These are phyloP conservation scores for Heterobasidion parviporum DNA, from an alignment of 1,284 basidiomycete genomes.

Conservation along the genomic window DNA sequence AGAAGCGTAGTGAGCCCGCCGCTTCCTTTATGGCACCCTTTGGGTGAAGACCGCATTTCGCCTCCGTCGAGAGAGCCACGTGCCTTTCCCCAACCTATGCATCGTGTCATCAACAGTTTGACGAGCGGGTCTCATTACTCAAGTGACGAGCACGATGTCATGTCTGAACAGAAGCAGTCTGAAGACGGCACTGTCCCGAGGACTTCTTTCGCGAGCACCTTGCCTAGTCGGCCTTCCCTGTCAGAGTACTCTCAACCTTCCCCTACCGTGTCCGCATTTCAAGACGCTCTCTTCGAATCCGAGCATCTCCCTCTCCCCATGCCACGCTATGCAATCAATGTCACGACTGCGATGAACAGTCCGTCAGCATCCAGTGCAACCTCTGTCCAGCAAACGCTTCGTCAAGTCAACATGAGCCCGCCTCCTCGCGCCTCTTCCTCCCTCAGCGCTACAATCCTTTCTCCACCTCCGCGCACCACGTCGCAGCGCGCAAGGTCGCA, in stretches of 20 bases:
- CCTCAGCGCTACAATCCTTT: conserved; percentile 25
- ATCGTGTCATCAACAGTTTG: conserved; percentile 21
- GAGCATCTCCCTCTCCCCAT: conserved; percentile 18
- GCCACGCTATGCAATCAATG: conserved; percentile 15
- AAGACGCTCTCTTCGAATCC: conserved; percentile 39
- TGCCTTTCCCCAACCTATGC: conserved; percentile 13
- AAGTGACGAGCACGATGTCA: conserved; percentile 30
- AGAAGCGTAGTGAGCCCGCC: conserved; percentile 33
- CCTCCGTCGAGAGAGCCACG: conserved; percentile 18
- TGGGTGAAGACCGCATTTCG: no score
- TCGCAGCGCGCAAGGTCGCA: conserved; percentile 24
- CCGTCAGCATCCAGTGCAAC: conserved; percentile 1
- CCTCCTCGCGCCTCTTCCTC: conserved; percentile 43
- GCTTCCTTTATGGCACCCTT: conserved; percentile 16
- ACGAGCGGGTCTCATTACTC: conserved; percentile 32
- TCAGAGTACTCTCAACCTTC: conserved; percentile 53
- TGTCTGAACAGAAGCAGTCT: conserved; percentile 22
- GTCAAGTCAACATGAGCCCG: conserved; percentile 41
- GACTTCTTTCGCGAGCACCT: conserved; percentile 23
- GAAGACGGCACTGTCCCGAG: conserved; percentile 21
- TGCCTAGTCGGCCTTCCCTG: conserved; percentile 33
- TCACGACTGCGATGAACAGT: conserved; percentile 9
- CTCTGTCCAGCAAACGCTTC: conserved; percentile 17
- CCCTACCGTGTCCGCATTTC: conserved; percentile 65
- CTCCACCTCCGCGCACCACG: conserved; percentile 49